phyloP scores from a whole-genome alignment of 208 protist species.

The Acanthamoeba castellanii region DNA sequence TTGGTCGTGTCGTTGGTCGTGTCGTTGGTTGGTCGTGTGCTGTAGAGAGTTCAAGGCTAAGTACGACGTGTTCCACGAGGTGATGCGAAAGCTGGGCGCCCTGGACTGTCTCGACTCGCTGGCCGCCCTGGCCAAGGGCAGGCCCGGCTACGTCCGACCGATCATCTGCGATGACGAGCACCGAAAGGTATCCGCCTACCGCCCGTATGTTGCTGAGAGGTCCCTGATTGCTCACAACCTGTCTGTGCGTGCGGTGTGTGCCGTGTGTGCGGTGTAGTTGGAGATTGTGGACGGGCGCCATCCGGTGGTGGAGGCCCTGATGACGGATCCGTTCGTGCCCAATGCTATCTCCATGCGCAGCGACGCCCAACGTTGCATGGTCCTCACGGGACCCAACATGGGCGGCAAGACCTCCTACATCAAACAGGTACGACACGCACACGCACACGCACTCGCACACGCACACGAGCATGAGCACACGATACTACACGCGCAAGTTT shows the following conservation, averaged over 20 bases:
- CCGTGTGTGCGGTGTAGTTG: not conserved
- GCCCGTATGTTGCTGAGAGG: not conserved
- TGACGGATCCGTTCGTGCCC: conserved; percentile 76
- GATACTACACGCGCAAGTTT: not conserved
- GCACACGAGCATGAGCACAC: not conserved
- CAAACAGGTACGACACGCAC: conserved; percentile 20
- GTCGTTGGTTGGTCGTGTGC: not conserved
- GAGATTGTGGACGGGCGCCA: conserved; percentile 79
- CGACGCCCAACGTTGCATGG: conserved; percentile 65
- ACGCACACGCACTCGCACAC: too few species aligned
- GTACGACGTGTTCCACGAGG: conserved; percentile 76
- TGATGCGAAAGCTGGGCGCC: conserved; percentile 66
- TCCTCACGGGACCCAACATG: conserved; percentile 87
- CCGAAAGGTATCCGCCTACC: not conserved
- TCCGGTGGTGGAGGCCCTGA: conserved; percentile 78
- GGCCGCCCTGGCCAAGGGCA: conserved; percentile 68
- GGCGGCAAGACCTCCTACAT: conserved; percentile 86
- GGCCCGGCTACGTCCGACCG: conserved; percentile 50
- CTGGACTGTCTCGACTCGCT: conserved; percentile 84
- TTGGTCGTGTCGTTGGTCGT: not conserved
- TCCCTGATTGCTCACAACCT: not conserved
- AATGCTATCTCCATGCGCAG: conserved; percentile 71
- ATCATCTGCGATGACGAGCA: not conserved
- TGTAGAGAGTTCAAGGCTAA: conserved; percentile 71
- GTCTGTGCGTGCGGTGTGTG: not conserved